These are phyloP conservation scores for Curvularia lunata DNA, from an alignment of 2,329 filamentous ascomycete species.

Conservation along the genomic window DNA sequence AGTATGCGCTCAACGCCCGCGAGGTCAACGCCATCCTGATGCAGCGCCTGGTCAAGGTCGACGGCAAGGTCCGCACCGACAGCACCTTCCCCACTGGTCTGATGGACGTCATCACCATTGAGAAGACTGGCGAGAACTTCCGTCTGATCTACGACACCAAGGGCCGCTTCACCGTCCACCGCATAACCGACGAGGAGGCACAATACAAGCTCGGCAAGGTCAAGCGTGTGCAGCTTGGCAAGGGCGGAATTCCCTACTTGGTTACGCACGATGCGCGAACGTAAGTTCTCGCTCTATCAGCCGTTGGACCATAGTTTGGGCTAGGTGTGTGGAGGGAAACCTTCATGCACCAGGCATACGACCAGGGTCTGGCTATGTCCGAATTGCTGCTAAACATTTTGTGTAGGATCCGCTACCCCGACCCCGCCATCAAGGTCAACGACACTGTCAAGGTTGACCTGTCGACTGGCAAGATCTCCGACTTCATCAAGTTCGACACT, in stretches of 20 bases:
- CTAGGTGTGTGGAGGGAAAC: conserved; percentile 44
- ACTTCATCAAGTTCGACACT: conserved; percentile 99
- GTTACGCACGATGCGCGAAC: conserved; percentile 99
- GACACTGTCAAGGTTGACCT: conserved; percentile 99
- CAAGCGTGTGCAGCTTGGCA: conserved; percentile 99
- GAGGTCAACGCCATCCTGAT: conserved; percentile 98
- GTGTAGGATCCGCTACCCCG: conserved; percentile 95
- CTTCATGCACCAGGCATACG: conserved; percentile 89
- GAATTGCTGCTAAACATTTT: conserved; percentile 48
- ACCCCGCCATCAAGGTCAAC: conserved; percentile 99
- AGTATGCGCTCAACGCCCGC: conserved; percentile 99
- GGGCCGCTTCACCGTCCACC: conserved; percentile 99
- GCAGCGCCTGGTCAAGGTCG: conserved; percentile 99
- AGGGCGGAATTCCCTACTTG: conserved; percentile 99
- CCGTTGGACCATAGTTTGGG: conserved; percentile 76
- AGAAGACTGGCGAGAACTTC: conserved; percentile 99
- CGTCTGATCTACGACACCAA: conserved; percentile 99
- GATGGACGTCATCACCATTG: conserved; percentile 99
- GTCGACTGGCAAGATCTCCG: conserved; percentile 93
- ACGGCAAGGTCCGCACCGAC: conserved; percentile 99
- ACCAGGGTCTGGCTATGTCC: conserved; percentile 85
- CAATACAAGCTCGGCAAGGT: conserved; percentile 99
- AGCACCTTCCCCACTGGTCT: conserved; percentile 95
- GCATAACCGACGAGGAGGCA: conserved; percentile 97
- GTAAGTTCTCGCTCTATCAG: conserved; percentile 99